Evolutionary conservation across 495 filamentous ascomycete genomes (phyloP).

Genomic region (Hypoxylon trugodes): DNA sequence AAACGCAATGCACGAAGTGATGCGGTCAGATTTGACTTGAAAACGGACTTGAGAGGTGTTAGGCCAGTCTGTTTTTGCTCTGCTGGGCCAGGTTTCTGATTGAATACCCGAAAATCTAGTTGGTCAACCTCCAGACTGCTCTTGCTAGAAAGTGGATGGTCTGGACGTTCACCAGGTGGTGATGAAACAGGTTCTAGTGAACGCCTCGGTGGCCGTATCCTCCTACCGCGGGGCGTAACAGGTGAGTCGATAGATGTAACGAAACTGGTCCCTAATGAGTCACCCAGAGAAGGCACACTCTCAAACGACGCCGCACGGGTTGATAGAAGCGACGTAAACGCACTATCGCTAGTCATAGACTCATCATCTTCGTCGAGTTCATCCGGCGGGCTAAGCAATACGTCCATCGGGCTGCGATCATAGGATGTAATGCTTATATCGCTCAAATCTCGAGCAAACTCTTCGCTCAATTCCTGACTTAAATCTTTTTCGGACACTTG

Average conservation of each 20-base stretch:
- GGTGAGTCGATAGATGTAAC: conserved; percentile 53
- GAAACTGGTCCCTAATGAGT: conserved; percentile 51
- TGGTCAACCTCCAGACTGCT: conserved; percentile 48
- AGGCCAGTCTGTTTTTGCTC: conserved; percentile 49
- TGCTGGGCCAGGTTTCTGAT: conserved; percentile 28
- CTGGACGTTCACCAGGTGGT: conserved; percentile 48
- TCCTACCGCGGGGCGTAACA: conserved; percentile 47
- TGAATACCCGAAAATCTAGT: conserved; percentile 58
- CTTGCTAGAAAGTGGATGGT: conserved; percentile 56
- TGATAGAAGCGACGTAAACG: conserved; percentile 50
- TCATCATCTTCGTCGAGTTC: conserved; percentile 57
- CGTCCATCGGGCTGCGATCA: conserved; percentile 56
- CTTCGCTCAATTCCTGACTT: conserved; percentile 52
- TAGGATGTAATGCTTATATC: conserved; percentile 38
- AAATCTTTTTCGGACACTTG: conserved; percentile 60
- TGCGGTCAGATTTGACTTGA: conserved; percentile 95
- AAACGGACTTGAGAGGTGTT: conserved; percentile 61
- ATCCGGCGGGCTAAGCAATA: conserved; percentile 64
- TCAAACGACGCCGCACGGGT: conserved; percentile 57
- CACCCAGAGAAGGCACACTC: conserved; percentile 57
- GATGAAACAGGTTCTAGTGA: conserved; percentile 56
- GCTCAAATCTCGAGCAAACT: conserved; percentile 27
- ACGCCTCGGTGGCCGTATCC: conserved; percentile 48
- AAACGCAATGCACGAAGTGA: conserved; percentile 87
- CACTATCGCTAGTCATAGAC: conserved; percentile 53